These are phyloP conservation scores for Coix lacrymajobi DNA, from an alignment of 176 grass and related monocot genomes.

Conservation along the genomic window DNA sequence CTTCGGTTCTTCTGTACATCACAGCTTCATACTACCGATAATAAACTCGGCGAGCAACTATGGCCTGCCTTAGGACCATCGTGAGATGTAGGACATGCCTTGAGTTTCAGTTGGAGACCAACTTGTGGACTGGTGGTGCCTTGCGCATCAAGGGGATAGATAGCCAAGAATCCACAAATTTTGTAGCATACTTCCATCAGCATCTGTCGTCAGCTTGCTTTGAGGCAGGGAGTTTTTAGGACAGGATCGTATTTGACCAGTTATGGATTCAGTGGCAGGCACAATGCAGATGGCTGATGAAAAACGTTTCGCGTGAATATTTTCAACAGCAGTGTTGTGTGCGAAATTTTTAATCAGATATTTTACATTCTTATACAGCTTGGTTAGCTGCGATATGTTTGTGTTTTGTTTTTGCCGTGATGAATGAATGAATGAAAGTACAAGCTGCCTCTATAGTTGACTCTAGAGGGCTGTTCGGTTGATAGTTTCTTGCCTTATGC, in stretches of 20 bases:
- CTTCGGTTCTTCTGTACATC: conserved; percentile 34
- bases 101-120: neutral
- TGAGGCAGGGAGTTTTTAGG: conserved; percentile 3
- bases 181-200: neutral
- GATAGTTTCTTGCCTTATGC: no score
- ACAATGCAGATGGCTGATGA: neutral
- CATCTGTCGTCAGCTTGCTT: neutral
- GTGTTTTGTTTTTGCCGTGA: neutral
- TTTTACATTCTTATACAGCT: neutral
- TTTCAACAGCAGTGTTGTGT: conserved; percentile 7
- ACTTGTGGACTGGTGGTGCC: conserved; percentile 5
- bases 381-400: neutral
- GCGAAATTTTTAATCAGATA: neutral
- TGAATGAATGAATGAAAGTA: neutral
- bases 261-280: neutral
- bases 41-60: neutral
- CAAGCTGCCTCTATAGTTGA: no score
- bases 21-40: conserved; percentile 45
- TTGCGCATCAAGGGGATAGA: neutral
- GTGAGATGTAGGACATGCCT: neutral
- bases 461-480: no score
- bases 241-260: neutral
- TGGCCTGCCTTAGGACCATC: neutral
- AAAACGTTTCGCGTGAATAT: conserved; percentile 19
- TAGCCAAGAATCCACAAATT: conserved; percentile 1